phyloP scores from a whole-genome alignment of 1,139 yeast species.

The Candida mesenterica region DNA sequence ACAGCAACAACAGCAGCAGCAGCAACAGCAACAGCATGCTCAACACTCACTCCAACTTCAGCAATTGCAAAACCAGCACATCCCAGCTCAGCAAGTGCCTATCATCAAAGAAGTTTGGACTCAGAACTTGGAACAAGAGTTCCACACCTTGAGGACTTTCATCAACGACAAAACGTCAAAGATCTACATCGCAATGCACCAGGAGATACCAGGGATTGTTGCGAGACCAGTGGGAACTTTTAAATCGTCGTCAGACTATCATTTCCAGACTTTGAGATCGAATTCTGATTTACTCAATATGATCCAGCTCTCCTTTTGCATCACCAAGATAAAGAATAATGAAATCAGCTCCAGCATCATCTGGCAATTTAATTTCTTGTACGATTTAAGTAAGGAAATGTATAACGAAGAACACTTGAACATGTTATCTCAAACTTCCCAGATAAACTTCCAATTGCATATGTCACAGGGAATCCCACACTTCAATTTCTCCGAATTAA shows the following conservation, averaged over 20 bases:
- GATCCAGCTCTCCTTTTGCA: slow-evolving; percentile 84
- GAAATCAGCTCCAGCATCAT: slow-evolving; percentile 67
- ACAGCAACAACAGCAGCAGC: slow-evolving; percentile 22
- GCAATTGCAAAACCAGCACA: slow-evolving; percentile 19
- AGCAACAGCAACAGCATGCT: slow-evolving; percentile 18
- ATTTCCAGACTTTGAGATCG: slow-evolving; percentile 89
- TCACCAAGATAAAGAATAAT: slow-evolving; percentile 74
- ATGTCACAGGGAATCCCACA: slow-evolving; percentile 77
- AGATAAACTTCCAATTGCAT: slow-evolving; percentile 77
- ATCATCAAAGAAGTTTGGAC: slow-evolving; percentile 77
- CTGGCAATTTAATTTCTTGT: slow-evolving; percentile 93
- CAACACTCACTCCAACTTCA: slow-evolving; percentile 19
- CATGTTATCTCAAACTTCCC: slow-evolving; percentile 69
- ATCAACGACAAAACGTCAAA: slow-evolving; percentile 60
- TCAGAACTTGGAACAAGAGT: slow-evolving; percentile 78
- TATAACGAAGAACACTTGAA: slow-evolving; percentile 75
- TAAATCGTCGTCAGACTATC: slow-evolving; percentile 86
- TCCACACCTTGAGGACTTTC: slow-evolving; percentile 68
- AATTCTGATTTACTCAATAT: slow-evolving; percentile 85
- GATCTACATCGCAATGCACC: slow-evolving; percentile 68
- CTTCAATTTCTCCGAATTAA: slow-evolving; percentile 76
- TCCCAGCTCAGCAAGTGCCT: slow-evolving; percentile 27
- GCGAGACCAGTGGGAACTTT: slow-evolving; percentile 97
- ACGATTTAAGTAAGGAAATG: slow-evolving; percentile 78
- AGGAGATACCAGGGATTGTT: slow-evolving; percentile 94